phyloP scores from a whole-genome alignment of 371 early-diverging fungal species.

The Actinomucor elegans region DNA sequence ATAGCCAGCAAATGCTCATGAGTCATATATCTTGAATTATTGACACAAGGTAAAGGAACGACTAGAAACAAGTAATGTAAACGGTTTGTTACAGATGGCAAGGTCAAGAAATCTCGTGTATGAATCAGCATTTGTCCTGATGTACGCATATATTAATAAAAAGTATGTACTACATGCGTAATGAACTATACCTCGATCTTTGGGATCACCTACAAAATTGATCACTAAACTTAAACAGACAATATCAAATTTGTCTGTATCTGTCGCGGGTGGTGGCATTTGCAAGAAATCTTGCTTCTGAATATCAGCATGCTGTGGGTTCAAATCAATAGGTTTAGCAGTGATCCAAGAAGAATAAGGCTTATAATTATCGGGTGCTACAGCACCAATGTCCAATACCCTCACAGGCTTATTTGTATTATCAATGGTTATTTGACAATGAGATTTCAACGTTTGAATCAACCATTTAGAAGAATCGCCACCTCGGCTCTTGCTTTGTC shows the following conservation, averaged over 20 bases:
- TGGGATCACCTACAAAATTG: constrained; percentile 86
- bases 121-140: constrained; percentile 53
- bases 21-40: constrained; percentile 84
- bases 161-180: too few relatives aligned
- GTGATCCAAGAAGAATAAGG: constrained; percentile 67
- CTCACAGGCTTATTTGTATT: constrained; percentile 32
- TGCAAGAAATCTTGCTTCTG: constrained; percentile 78
- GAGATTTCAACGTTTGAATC: constrained; percentile 48
- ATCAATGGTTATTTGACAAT: constrained; percentile 14
- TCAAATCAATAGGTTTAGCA: constrained; percentile 80
- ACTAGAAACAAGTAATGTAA: constrained; percentile 75
- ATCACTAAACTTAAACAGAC: constrained; percentile 85
- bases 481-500: constrained; percentile 81
- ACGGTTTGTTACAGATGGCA: constrained; percentile 8
- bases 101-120: constrained; percentile 41
- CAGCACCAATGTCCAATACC: constrained; percentile 88
- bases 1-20: constrained; percentile 67
- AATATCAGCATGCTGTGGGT: constrained; percentile 77
- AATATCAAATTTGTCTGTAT: constrained; percentile 63
- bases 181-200: constrained; percentile 61
- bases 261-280: constrained; percentile 39
- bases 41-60: constrained; percentile 80
- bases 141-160: too few relatives aligned
- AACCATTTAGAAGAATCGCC: constrained; percentile 87
- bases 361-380: constrained; percentile 76